These are phyloP conservation scores for Umbellularia californica DNA, from an alignment of 164 flowering plant species.

Conservation along the genomic window DNA sequence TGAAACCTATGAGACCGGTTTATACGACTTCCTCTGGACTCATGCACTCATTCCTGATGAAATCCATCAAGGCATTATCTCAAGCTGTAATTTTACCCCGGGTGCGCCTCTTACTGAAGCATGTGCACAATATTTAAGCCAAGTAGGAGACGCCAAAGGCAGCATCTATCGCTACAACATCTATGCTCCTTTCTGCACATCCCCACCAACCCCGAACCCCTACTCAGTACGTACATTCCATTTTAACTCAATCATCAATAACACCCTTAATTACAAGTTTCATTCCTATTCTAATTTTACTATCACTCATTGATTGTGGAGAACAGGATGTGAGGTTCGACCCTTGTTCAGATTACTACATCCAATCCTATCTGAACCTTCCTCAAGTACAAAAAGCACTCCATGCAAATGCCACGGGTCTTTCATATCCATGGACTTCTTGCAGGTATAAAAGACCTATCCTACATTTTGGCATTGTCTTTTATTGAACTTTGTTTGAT, in stretches of 20 bases:
- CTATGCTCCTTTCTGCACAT: slow-evolving; percentile 42
- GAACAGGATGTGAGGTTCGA: slow-evolving; percentile 21
- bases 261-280: not conserved
- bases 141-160: slow-evolving; percentile 27
- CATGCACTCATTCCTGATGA: slow-evolving; percentile 58
- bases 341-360: slow-evolving; percentile 33
- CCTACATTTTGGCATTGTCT: slow-evolving; percentile 3
- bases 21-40: slow-evolving; percentile 63
- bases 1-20: slow-evolving; percentile 43
- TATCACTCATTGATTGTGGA: not conserved
- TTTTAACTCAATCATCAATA: not conserved
- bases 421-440: slow-evolving; percentile 20
- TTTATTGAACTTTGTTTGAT: not conserved
- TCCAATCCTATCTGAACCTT: slow-evolving; percentile 24
- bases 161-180: slow-evolving; percentile 54
- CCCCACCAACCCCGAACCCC: slow-evolving; percentile 1
- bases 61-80: slow-evolving; percentile 23
- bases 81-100: slow-evolving; percentile 40
- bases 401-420: slow-evolving; percentile 18
- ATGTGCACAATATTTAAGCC: not conserved
- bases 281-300: not conserved
- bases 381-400: slow-evolving; percentile 38
- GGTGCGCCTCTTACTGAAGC: not conserved
- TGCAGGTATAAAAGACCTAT: slow-evolving; percentile 15
- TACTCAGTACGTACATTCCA: not conserved